Conservation (phyloP, 495 filamentous ascomycete genomes). For the Aspergillus asperescens region DNA sequence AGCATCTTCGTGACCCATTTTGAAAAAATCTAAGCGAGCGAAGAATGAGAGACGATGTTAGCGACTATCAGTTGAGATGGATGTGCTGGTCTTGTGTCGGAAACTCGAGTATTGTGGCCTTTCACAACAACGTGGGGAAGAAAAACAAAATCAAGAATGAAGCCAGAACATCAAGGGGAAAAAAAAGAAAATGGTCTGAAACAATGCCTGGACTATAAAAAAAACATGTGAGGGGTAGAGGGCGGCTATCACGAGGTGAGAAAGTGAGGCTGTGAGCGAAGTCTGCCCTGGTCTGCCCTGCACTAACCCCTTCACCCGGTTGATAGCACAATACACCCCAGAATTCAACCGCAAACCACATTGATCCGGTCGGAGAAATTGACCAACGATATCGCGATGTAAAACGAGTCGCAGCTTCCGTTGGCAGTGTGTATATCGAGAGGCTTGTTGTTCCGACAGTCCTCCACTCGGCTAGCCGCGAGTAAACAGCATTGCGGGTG, state of each 20-base stretch:
- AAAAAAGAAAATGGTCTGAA: background rate
- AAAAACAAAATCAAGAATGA: slow-evolving; percentile 7
- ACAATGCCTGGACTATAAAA: background rate
- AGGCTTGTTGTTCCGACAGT: slow-evolving; percentile 3
- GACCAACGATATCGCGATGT: background rate
- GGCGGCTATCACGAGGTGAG: slow-evolving; percentile 19
- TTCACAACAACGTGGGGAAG: slow-evolving; percentile 7
- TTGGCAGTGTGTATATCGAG: slow-evolving; percentile 4
- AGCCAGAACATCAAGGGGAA: background rate
- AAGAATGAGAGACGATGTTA: slow-evolving; percentile 4
- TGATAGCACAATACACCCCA: slow-evolving; percentile 5
- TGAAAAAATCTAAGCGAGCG: slow-evolving; percentile 37
- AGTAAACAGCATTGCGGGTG: slow-evolving; percentile 19
- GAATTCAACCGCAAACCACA: background rate
- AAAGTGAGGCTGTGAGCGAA: slow-evolving; percentile 25
- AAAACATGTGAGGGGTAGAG: slow-evolving; percentile 17
- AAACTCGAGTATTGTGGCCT: background rate
- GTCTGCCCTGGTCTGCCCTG: slow-evolving; percentile 11
- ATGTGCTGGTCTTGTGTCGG: background rate
- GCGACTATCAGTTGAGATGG: background rate
- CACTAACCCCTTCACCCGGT: slow-evolving; percentile 10
- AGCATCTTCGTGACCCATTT: slow-evolving; percentile 98
- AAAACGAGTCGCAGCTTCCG: slow-evolving; percentile 10
- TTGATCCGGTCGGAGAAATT: background rate
- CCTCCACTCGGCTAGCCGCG: slow-evolving; percentile 18